phyloP scores from a whole-genome alignment of 2,329 filamentous ascomycete species.

The Stagonosporopsis chrysanthemi region DNA sequence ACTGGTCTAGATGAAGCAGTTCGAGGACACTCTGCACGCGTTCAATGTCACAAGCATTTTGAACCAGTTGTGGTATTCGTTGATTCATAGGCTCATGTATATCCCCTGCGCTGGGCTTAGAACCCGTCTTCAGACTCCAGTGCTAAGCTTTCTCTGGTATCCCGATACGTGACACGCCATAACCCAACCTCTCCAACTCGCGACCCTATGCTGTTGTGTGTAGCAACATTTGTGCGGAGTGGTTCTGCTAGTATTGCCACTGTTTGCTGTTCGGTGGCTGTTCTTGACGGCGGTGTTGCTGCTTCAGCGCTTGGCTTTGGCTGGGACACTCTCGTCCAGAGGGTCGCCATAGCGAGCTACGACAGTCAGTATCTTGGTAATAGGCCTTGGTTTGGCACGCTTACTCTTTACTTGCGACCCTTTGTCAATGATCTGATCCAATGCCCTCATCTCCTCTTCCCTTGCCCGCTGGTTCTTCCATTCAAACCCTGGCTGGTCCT shows the following conservation, averaged over 20 bases:
- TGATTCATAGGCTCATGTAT: not conserved
- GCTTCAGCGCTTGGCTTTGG: constrained; percentile 39
- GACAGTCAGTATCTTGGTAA: constrained; percentile 19
- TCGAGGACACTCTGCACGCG: not conserved
- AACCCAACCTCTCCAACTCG: not conserved
- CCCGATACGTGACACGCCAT: not conserved
- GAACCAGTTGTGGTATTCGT: not conserved
- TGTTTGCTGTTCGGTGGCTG: not conserved
- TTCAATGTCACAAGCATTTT: not conserved
- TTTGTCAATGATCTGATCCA: constrained; percentile 47
- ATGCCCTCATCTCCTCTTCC: constrained; percentile 47
- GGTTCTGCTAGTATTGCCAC: not conserved
- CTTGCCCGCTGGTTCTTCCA: constrained; percentile 49
- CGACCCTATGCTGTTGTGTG: not conserved
- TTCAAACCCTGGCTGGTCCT: constrained; percentile 49
- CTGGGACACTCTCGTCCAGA: constrained; percentile 39
- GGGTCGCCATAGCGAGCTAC: constrained; percentile 48
- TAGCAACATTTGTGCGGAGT: not conserved
- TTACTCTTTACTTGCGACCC: constrained; percentile 44
- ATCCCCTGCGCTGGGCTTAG: not conserved
- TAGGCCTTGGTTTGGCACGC: constrained; percentile 6
- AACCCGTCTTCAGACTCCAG: not conserved
- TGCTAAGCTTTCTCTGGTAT: not conserved
- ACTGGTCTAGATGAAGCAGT: not conserved
- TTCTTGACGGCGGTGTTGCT: not conserved